Percentiles rank a stretch among this genome's conserved stretches.
Evolutionary conservation across 768 basidiomycete genomes (phyloP).

Genomic region (Paxillus involutus): DNA sequence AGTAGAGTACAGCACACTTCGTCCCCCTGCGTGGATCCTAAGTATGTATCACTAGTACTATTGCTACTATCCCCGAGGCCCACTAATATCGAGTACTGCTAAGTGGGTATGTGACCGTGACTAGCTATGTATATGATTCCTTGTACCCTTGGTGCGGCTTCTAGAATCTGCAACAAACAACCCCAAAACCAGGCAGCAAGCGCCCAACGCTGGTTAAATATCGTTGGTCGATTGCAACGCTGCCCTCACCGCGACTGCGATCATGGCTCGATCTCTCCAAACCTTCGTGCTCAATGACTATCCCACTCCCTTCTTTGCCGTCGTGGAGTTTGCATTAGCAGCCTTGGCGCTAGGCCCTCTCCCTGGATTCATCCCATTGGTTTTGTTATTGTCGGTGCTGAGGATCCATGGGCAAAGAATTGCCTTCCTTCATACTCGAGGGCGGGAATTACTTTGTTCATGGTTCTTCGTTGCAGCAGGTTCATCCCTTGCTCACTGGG

Average conservation of each 20-base stretch:
- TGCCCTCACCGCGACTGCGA: neutral
- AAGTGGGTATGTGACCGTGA: neutral
- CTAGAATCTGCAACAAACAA: neutral
- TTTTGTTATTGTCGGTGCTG: constrained; percentile 25
- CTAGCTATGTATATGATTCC: too few species aligned
- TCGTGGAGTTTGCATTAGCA: constrained; percentile 22
- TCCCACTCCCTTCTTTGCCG: constrained; percentile 24
- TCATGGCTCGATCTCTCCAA: constrained; percentile 22
- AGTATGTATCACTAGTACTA: too few species aligned
- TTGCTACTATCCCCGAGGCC: too few species aligned
- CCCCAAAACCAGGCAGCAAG: neutral
- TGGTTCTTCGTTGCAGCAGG: constrained; percentile 39
- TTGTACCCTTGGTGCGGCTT: too few species aligned
- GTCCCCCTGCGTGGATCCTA: too few species aligned
- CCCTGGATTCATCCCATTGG: constrained; percentile 35
- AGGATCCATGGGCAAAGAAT: constrained; percentile 34
- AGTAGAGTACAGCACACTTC: too few species aligned
- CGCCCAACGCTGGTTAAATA: neutral
- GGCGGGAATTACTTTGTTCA: constrained; percentile 32
- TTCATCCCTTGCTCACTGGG: constrained; percentile 40
- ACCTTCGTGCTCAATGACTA: constrained; percentile 24
- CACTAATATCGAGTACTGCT: too few species aligned
- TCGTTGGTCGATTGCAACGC: neutral
- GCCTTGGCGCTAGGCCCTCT: constrained; percentile 27
- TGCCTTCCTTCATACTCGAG: constrained; percentile 26